Evolutionary conservation across 2,329 filamentous ascomycete species (phyloP), one percentile per base, ranked within the genome.

Genomic region (Thermomyces lanuginosus): DNA sequence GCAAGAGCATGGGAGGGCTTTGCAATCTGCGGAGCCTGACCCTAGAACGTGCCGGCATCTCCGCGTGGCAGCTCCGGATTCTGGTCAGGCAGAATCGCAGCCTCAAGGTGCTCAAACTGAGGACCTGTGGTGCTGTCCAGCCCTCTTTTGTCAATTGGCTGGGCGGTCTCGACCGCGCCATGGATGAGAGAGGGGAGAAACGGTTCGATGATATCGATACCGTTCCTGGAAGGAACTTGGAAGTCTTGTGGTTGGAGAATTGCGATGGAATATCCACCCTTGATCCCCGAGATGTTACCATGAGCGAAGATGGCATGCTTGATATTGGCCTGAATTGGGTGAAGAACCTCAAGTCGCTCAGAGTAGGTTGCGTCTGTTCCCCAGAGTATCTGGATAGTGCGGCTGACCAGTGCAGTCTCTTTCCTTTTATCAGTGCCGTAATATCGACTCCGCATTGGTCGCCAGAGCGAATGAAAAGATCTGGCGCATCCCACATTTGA

Each of bases 141-240:
- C 39, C 36, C 0, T 45, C 46, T n/a, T 52, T 53, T 28, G 32
- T 53, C 22, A 28, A 46, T 17, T 51, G 49, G 48, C 30, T 53
- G 1, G 48, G 48, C 2, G 43, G 42, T 4, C 24, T 41, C 8
- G 28, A 31, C 4, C 24, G 31, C 19, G 22, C 33, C 7, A 29
- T 31, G 16, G 37, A 36, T 5, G 11, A 28, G 4, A 35, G 41
- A 2, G 31, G 34, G 3, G 16, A 16, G 7, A 22, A 5, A 12
- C 26, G 6, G 5, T 15, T 16, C n/a, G 22, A 30, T 4, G 13
- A 32, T 2, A 22, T 26, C 10, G 18, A 22, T 8, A 11, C 22
- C 12, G 34, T 34, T 2, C 44, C 41, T 26, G 44, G 44, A 4
- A 33, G 32, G 8, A 35, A 30, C 11, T 26, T 48, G 15, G 29